Evolutionary conservation across 768 basidiomycete genomes (phyloP).

Genomic region (Gymnopilus dilepis): DNA sequence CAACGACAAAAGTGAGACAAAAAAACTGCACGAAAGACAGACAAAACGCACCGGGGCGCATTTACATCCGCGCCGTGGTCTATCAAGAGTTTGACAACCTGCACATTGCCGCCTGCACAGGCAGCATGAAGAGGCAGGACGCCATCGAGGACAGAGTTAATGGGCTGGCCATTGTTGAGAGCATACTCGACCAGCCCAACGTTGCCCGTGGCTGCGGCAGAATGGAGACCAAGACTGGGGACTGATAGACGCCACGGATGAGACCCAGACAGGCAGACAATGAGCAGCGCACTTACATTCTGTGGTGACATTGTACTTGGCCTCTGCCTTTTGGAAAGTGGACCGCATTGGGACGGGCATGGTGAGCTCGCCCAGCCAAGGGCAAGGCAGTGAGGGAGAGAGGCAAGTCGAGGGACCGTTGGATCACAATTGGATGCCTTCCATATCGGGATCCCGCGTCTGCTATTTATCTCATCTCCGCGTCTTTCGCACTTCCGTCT

Average conservation of each 20-base stretch:
- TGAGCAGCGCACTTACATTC: constrained; percentile 51
- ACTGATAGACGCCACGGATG: constrained; percentile 46
- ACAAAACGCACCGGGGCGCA: constrained; percentile 74
- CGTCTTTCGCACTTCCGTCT: constrained; percentile 30
- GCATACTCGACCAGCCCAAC: constrained; percentile 94
- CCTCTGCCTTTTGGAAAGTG: constrained; percentile 52
- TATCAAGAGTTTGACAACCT: constrained; percentile 87
- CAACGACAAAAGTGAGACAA: constrained; percentile 16
- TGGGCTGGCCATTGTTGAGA: constrained; percentile 90
- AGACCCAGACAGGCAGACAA: constrained; percentile 7
- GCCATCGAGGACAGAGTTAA: constrained; percentile 95
- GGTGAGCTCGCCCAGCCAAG: constrained; percentile 25
- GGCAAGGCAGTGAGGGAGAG: constrained; percentile 6
- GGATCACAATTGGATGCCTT: constrained; percentile 24
- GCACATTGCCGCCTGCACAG: constrained; percentile 86
- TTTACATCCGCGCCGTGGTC: constrained; percentile 98
- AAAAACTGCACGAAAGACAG: constrained; percentile 5
- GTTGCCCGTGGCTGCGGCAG: constrained; percentile 84
- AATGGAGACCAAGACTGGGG: constrained; percentile 77
- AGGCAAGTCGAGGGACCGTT: constrained; percentile 9
- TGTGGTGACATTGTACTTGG: constrained; percentile 62
- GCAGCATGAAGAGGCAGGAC: constrained; percentile 98
- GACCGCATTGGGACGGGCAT: constrained; percentile 60
- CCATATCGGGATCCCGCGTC: constrained; percentile 26
- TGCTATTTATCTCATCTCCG: constrained; percentile 41